phyloP scores from a whole-genome alignment of 768 basidiomycete genomes.

The Trametes meyenii region DNA sequence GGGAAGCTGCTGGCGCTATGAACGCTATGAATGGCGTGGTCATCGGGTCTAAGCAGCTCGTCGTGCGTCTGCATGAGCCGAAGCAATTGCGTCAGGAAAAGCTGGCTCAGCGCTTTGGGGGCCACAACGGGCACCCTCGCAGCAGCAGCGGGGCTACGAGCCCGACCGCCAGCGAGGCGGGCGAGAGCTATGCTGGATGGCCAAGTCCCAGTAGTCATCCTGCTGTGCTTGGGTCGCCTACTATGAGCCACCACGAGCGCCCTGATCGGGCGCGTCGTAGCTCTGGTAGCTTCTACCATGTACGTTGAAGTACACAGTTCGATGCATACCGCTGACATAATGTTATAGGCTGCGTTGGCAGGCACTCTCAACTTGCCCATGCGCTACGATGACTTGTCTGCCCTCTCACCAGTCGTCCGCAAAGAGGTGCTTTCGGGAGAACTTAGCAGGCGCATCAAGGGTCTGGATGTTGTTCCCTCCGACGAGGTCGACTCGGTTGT shows the following conservation, averaged over 20 bases:
- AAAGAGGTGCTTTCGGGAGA: conserved; percentile 86
- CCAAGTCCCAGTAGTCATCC: conserved; percentile 68
- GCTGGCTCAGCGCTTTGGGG: conserved; percentile 75
- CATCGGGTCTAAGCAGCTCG: conserved; percentile 75
- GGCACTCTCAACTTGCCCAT: conserved; percentile 82
- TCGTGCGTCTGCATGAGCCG: conserved; percentile 88
- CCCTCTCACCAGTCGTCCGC: conserved; percentile 84
- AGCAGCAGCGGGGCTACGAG: conserved; percentile 84
- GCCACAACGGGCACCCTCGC: conserved; percentile 78
- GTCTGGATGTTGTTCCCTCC: conserved; percentile 52
- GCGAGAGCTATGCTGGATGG: conserved; percentile 75
- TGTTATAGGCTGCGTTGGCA: conserved; percentile 69
- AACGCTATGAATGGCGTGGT: conserved; percentile 78
- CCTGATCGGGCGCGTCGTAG: conserved; percentile 68
- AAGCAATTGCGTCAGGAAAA: conserved; percentile 92
- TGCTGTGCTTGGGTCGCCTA: conserved; percentile 57
- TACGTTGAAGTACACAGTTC: conserved; percentile 35
- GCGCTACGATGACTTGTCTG: conserved; percentile 84
- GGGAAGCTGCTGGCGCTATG: conserved; percentile 69
- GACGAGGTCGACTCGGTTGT: conserved; percentile 67
- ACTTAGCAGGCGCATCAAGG: conserved; percentile 71
- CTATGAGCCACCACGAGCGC: conserved; percentile 53
- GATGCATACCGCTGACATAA: background rate
- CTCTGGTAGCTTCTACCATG: conserved; percentile 87
- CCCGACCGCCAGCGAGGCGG: conserved; percentile 80